Conservation (phyloP, 2,329 filamentous ascomycete genomes). For the Colletotrichum sp. region DNA sequence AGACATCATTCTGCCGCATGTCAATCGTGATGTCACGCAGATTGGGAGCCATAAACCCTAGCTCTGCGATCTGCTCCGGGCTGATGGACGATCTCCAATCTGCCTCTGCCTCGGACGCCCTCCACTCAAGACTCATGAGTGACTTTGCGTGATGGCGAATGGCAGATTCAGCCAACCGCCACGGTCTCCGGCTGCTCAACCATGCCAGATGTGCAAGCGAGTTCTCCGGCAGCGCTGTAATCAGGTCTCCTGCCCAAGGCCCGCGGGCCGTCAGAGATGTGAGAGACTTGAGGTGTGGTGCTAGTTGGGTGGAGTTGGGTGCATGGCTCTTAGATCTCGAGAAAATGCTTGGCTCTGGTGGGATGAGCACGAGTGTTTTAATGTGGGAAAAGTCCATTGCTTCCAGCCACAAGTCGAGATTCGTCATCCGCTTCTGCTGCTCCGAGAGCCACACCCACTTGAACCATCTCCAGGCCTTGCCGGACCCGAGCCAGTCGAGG, state of each 20-base stretch:
- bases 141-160: not conserved
- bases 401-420: too few species aligned
- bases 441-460: not conserved
- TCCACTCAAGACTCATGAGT: slow-evolving; percentile 1
- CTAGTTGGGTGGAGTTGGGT: too few species aligned
- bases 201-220: not conserved
- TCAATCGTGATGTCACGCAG: not conserved
- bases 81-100: not conserved
- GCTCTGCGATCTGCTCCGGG: not conserved
- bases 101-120: not conserved
- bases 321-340: too few species aligned
- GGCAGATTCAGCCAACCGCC: not conserved
- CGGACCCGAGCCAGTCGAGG: not conserved
- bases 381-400: too few species aligned
- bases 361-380: too few species aligned
- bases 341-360: too few species aligned
- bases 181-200: not conserved
- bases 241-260: not conserved
- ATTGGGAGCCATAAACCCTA: not conserved
- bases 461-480: not conserved
- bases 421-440: not conserved
- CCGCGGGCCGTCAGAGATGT: not conserved
- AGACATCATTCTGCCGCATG: not conserved
- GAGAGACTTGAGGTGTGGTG: not conserved
- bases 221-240: not conserved